Percentiles rank a stretch among this genome's conserved stretches.
phyloP scores from a whole-genome alignment of 768 basidiomycete species.

The Udeniomyces megalosporus region DNA sequence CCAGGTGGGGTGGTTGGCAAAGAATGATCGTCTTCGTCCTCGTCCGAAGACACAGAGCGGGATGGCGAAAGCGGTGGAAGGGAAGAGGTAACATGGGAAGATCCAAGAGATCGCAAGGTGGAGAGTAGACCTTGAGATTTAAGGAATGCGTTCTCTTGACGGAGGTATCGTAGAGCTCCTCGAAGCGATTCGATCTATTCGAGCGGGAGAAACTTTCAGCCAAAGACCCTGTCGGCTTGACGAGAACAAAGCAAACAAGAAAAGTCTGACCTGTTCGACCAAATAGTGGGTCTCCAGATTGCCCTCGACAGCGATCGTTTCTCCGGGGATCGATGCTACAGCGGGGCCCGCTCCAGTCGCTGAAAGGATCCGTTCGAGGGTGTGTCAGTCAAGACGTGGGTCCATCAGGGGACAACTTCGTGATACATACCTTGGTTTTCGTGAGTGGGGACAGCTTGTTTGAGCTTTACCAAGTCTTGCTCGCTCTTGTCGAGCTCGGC shows the following conservation, averaged over 20 bases:
- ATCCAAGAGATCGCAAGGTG: constrained; percentile 57
- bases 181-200: constrained; percentile 73
- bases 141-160: constrained; percentile 81
- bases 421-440: background rate
- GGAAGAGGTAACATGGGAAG: constrained; percentile 61
- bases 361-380: no score
- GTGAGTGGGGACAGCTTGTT: constrained; percentile 38
- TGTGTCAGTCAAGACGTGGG: no score
- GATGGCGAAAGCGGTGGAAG: constrained; percentile 25
- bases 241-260: background rate
- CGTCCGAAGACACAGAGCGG: constrained; percentile 40
- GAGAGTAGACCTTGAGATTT: constrained; percentile 78
- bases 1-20: constrained; percentile 4
- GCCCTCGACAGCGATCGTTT: constrained; percentile 42
- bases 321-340: background rate
- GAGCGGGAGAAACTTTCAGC: background rate
- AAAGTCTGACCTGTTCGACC: constrained; percentile 53
- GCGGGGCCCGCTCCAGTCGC: background rate
- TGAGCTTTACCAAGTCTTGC: constrained; percentile 73
- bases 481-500: constrained; percentile 71
- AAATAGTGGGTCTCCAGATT: constrained; percentile 76
- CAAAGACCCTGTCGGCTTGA: background rate
- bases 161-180: constrained; percentile 77
- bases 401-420: background rate
- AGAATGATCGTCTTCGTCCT: constrained; percentile 19